Base-by-base conservation (phyloP, 208 protist species). In the Acanthamoeba healyi region DNA sequence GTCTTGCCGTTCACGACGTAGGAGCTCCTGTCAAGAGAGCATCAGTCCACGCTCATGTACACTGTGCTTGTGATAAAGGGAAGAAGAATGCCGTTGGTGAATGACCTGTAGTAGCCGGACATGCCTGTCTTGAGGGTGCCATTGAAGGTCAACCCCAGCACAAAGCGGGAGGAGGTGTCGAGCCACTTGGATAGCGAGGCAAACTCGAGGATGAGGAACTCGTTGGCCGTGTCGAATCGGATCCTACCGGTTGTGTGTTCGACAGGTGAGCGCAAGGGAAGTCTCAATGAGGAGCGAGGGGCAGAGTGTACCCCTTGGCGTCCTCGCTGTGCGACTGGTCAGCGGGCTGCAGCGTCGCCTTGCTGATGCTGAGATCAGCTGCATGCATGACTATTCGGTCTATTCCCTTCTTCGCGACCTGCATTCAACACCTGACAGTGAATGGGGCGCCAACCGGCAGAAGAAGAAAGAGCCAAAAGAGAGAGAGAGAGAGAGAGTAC, bases 41-140 rank as follows among this genome's bases (percentile, higher is more conserved):
- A 15, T 49, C 0, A 19, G 49, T 54, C 49, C 14, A 19, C 49
- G 6, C 49, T 24, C 49, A 54, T 19, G 22, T 19, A 51, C 9
- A 70, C n/a, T 1, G 9, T 74, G n/a, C 65, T 38, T 74, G 58
- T 5, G 81, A 17, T 9, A 4, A 65, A 9, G 29, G 7, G 29
- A 65, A 9, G 22, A 29, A 19, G 34, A n/a, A 61, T 61, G n/a
- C n/a, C n/a, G n/a, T n/a, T 19, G 36, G 61, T 42, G 54, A 87
- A 5, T 49, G 3, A 79, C 38, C 70, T 44, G 40, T 44, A 38
- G 63, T 42, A 94, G 34, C 98, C 98, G 38, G 94, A 93, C 89
- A 99, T 95, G 29, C 97, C 97, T 61, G 99, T 98, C 93, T 98
- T 98, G 14, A 99, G 97, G 15, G 95, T 96, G 91, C 98, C 99